A percentile compares a stretch with the other conserved stretches of the same genome.
phyloP scores from a whole-genome alignment of 495 filamentous ascomycete species.

The Tuber borchii region DNA sequence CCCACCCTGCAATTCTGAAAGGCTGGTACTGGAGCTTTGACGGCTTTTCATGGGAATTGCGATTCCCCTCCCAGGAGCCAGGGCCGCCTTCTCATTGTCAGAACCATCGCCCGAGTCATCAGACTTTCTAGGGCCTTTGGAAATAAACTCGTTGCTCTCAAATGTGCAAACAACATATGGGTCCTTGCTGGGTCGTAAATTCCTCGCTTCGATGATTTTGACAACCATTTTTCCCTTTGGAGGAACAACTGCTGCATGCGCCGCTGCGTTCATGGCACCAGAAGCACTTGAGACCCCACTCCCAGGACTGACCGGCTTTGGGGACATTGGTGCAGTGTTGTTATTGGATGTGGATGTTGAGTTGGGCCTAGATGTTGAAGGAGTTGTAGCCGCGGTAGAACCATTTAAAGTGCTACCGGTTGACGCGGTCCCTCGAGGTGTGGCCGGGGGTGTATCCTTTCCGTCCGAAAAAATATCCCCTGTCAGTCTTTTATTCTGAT shows the following conservation, averaged over 20 bases:
- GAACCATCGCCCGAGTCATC: conserved; percentile 19
- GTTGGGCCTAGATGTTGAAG: conserved; percentile 18
- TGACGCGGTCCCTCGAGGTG: conserved; percentile 40
- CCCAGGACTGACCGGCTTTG: neutral
- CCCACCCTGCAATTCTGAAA: conserved; percentile 56
- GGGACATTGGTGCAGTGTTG: neutral
- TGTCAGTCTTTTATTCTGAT: conserved; percentile 31
- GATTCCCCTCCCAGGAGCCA: conserved; percentile 50
- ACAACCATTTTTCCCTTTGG: conserved; percentile 85
- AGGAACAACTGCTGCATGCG: conserved; percentile 57
- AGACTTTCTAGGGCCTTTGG: conserved; percentile 61
- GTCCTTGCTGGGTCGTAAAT: conserved; percentile 70
- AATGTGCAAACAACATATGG: conserved; percentile 97
- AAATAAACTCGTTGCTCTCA: conserved; percentile 93
- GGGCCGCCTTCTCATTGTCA: conserved; percentile 25
- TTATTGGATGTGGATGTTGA: conserved; percentile 22
- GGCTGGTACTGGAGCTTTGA: conserved; percentile 87
- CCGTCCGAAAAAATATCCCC: conserved; percentile 33
- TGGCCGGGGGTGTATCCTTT: conserved; percentile 42
- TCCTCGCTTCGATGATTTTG: conserved; percentile 75
- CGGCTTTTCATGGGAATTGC: conserved; percentile 93
- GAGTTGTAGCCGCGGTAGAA: conserved; percentile 18
- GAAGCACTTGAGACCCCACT: neutral
- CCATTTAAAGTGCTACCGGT: conserved; percentile 36
- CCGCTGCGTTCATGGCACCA: conserved; percentile 15